Percentiles rank a stretch among this genome's conserved stretches.
phyloP scores from a whole-genome alignment of 2,329 filamentous ascomycete species.

The Ophiobolus disseminans region DNA sequence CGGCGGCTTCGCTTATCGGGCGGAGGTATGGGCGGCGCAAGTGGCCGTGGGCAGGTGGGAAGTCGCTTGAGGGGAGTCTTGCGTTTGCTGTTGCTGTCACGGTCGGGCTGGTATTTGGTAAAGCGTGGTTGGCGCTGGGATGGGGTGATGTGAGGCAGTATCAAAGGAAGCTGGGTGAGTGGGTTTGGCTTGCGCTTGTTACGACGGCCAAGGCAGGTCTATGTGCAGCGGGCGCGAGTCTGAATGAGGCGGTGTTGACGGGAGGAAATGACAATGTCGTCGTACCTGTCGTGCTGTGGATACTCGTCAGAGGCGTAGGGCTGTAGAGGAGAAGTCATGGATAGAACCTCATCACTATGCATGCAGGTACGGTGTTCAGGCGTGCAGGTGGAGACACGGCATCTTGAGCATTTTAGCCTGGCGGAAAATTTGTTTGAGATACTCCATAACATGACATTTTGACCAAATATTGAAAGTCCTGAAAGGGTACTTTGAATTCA shows the following conservation, averaged over 20 bases:
- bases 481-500: no score
- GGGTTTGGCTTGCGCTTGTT: slow-evolving; percentile 31
- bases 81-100: slow-evolving; percentile 86
- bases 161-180: slow-evolving; percentile 52
- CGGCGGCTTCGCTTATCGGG: slow-evolving; percentile 88
- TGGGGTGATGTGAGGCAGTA: slow-evolving; percentile 59
- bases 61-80: slow-evolving; percentile 84
- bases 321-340: no score
- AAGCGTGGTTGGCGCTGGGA: slow-evolving; percentile 77
- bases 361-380: no score
- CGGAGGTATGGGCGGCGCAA: slow-evolving; percentile 84
- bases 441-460: no score
- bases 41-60: slow-evolving; percentile 97
- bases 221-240: slow-evolving; percentile 78
- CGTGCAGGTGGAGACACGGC: no score
- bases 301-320: slow-evolving; percentile 80
- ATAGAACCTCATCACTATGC: no score
- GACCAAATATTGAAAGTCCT: no score
- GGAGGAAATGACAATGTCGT: slow-evolving; percentile 99
- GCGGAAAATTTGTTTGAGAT: no score
- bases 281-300: slow-evolving; percentile 91
- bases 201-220: slow-evolving; percentile 66
- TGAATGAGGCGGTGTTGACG: slow-evolving; percentile 93
- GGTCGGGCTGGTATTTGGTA: slow-evolving; percentile 72
- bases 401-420: no score